These are phyloP conservation scores for Alternaria alternata DNA, from an alignment of 2,329 filamentous ascomycete genomes.

Conservation along the genomic window DNA sequence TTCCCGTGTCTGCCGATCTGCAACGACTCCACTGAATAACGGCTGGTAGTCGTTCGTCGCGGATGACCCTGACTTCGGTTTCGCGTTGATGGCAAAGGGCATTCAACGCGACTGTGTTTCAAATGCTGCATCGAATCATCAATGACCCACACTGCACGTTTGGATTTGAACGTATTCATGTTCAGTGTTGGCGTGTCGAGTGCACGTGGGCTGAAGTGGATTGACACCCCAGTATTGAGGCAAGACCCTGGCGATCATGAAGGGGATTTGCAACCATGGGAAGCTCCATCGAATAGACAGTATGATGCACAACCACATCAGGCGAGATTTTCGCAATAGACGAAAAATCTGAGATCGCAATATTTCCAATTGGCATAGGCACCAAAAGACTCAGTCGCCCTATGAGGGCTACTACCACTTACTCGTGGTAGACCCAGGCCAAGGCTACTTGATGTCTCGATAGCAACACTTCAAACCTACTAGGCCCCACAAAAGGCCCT, in stretches of 20 bases:
- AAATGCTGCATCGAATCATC: background rate
- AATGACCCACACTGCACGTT: background rate
- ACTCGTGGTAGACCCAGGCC: background rate
- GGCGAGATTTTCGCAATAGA: background rate
- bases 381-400: conserved; percentile 1
- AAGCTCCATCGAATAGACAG: background rate
- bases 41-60: background rate
- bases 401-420: background rate
- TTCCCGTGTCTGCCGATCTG: conserved; percentile 5
- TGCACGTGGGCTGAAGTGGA: background rate
- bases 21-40: background rate
- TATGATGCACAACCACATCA: background rate
- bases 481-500: conserved; percentile 2
- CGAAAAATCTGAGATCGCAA: background rate
- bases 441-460: conserved; percentile 3
- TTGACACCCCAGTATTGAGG: background rate
- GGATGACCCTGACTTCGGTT: background rate
- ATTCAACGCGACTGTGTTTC: background rate
- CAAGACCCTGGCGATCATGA: background rate
- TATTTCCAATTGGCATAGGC: background rate
- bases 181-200: background rate
- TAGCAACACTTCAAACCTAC: background rate
- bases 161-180: background rate
- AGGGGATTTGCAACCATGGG: background rate
- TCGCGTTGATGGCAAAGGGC: background rate